phyloP scores from a whole-genome alignment of 2,329 filamentous ascomycete genomes.

The Beauveria medogensis region DNA sequence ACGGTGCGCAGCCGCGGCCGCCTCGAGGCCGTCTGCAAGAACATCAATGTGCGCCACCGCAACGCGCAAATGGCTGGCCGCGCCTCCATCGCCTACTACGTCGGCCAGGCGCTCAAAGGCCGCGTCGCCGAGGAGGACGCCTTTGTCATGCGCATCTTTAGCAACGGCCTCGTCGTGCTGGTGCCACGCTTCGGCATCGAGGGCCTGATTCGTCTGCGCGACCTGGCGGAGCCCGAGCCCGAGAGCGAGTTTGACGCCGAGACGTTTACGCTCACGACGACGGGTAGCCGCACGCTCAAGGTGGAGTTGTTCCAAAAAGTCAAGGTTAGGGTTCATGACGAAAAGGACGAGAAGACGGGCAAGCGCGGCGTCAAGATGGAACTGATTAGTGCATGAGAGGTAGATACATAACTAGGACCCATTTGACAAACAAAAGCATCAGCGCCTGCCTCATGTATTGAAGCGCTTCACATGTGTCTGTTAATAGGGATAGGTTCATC shows the following conservation, averaged over 20 bases:
- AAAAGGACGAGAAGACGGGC: slow-evolving; percentile 90
- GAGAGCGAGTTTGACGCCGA: slow-evolving; percentile 80
- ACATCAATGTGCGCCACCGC: slow-evolving; percentile 95
- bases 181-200: slow-evolving; percentile 95
- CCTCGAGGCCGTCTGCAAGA: slow-evolving; percentile 90
- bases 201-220: slow-evolving; percentile 76
- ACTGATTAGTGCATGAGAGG: slow-evolving; percentile 35
- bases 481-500: not conserved
- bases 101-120: slow-evolving; percentile 88
- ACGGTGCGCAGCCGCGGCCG: slow-evolving; percentile 73
- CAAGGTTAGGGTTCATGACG: slow-evolving; percentile 78
- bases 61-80: slow-evolving; percentile 94
- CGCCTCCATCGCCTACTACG: slow-evolving; percentile 94
- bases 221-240: slow-evolving; percentile 70
- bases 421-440: not conserved
- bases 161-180: slow-evolving; percentile 94
- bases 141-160: slow-evolving; percentile 95
- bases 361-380: slow-evolving; percentile 85
- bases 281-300: slow-evolving; percentile 44
- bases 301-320: slow-evolving; percentile 92
- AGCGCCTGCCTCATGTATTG: not conserved
- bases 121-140: slow-evolving; percentile 73
- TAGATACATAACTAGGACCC: not conserved
- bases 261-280: slow-evolving; percentile 64
- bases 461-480: not conserved